Conservation (phyloP, 164 flowering plant genomes). For the Chimonanthus salicifolius region DNA sequence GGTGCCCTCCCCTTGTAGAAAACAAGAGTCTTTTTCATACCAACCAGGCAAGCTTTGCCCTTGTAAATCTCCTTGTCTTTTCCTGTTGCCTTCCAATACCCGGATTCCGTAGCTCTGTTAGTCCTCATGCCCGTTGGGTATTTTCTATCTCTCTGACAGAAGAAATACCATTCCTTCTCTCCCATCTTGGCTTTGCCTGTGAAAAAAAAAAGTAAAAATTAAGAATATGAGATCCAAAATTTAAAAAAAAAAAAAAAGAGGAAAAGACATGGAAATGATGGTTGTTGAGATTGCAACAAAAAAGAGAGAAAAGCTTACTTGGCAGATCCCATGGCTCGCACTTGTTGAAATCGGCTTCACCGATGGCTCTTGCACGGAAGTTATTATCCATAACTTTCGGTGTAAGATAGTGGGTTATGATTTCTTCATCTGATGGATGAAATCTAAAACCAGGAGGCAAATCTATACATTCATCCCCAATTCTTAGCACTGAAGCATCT, state of each 20-base stretch:
- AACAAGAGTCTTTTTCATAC: slow-evolving; percentile 70
- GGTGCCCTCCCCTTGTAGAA: slow-evolving; percentile 65
- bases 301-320: slow-evolving; percentile 18
- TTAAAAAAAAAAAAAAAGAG: background rate
- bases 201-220: background rate
- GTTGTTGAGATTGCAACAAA: background rate
- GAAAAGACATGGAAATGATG: background rate
- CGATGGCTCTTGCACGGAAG: slow-evolving; percentile 39
- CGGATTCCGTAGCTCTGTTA: slow-evolving; percentile 53
- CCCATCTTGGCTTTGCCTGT: slow-evolving; percentile 61
- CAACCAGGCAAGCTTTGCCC: slow-evolving; percentile 40
- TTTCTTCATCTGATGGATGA: slow-evolving; percentile 62
- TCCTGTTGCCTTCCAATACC: slow-evolving; percentile 70
- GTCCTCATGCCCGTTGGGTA: slow-evolving; percentile 66
- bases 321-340: slow-evolving; percentile 67
- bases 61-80: slow-evolving; percentile 54
- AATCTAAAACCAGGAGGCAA: slow-evolving; percentile 65
- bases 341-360: slow-evolving; percentile 53
- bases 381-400: slow-evolving; percentile 31
- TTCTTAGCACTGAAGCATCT: slow-evolving; percentile 17
- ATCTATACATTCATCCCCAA: slow-evolving; percentile 25
- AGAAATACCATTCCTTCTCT: slow-evolving; percentile 58
- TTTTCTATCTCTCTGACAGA: slow-evolving; percentile 50
- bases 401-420: slow-evolving; percentile 39
- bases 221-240: background rate